These are phyloP conservation scores for Cryptococcus sp. DNA, from an alignment of 1,284 basidiomycete species.

Conservation along the genomic window DNA sequence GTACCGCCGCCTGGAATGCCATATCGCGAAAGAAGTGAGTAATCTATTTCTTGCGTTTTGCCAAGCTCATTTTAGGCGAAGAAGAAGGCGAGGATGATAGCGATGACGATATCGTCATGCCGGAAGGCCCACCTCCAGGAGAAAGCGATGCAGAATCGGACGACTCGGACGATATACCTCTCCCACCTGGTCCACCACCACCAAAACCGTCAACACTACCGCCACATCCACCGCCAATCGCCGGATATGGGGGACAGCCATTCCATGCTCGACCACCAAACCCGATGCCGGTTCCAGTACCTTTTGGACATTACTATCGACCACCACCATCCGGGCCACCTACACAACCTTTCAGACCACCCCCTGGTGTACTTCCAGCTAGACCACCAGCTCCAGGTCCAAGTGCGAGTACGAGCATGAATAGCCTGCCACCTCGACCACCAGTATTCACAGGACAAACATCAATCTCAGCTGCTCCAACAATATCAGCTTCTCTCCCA, in stretches of 20 bases:
- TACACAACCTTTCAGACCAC: conserved; percentile 5
- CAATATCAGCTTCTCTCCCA: conserved; percentile 5
- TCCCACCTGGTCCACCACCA: conserved; percentile 50
- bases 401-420: conserved; percentile 32
- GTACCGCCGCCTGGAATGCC: conserved; percentile 97
- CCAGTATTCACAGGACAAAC: conserved; percentile 3
- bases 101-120: conserved; percentile 82
- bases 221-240: conserved; percentile 16
- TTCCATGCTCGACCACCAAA: conserved; percentile 2
- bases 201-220: conserved; percentile 18
- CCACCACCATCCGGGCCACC: conserved; percentile 11
- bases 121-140: conserved; percentile 69
- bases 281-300: neutral
- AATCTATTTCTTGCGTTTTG: neutral
- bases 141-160: conserved; percentile 34
- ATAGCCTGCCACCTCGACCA: conserved; percentile 19
- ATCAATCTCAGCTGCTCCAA: conserved; percentile 7
- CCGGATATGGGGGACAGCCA: conserved; percentile 14
- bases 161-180: conserved; percentile 49
- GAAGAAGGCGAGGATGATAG: conserved; percentile 44
- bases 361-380: conserved; percentile 27
- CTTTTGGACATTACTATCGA: conserved; percentile 11
- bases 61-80: conserved; percentile 8
- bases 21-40: conserved; percentile 76
- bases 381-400: conserved; percentile 21